Evolutionary conservation across 495 filamentous ascomycete species (phyloP).

Genomic region (Thermochaetoides thermophila): DNA sequence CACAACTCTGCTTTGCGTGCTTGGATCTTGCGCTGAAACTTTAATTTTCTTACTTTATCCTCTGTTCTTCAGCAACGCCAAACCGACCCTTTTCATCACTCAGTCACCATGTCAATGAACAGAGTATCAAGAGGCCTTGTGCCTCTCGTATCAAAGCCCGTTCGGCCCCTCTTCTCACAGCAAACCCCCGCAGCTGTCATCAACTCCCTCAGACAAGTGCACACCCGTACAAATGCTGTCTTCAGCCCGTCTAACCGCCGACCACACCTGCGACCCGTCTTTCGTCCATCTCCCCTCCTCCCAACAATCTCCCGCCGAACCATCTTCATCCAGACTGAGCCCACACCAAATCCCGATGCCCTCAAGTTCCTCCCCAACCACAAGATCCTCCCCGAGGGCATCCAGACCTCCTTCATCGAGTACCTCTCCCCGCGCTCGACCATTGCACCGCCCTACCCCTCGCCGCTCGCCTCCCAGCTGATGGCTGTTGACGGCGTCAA

Average conservation of each 20-base stretch:
- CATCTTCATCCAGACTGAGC: constrained; percentile 95
- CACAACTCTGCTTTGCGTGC: no score
- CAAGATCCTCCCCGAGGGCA: constrained; percentile 55
- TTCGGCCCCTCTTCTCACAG: constrained; percentile 1
- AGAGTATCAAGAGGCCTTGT: constrained; percentile 16
- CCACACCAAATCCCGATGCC: constrained; percentile 79
- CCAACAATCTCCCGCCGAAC: constrained; percentile 33
- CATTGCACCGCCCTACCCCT: constrained; percentile 76
- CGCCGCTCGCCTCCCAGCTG: constrained; percentile 78
- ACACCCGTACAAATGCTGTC: constrained; percentile 2
- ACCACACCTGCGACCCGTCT: constrained; percentile 6
- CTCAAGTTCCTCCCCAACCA: constrained; percentile 91
- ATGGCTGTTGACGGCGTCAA: constrained; percentile 85
- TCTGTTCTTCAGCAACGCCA: neutral
- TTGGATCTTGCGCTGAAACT: no score
- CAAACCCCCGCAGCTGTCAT: constrained; percentile 3
- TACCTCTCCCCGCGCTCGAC: constrained; percentile 81
- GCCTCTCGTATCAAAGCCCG: constrained; percentile 13
- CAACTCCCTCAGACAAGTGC: neutral
- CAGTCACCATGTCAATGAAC: constrained; percentile 11
- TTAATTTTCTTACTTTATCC: constrained; percentile 5
- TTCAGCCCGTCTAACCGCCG: constrained; percentile 8
- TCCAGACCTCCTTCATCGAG: constrained; percentile 69
- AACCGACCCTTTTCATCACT: neutral
- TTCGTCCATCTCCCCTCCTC: constrained; percentile 3